Evolutionary conservation across 306 rosid genomes (phyloP).

Genomic region (Astragalus membranaceus): DNA sequence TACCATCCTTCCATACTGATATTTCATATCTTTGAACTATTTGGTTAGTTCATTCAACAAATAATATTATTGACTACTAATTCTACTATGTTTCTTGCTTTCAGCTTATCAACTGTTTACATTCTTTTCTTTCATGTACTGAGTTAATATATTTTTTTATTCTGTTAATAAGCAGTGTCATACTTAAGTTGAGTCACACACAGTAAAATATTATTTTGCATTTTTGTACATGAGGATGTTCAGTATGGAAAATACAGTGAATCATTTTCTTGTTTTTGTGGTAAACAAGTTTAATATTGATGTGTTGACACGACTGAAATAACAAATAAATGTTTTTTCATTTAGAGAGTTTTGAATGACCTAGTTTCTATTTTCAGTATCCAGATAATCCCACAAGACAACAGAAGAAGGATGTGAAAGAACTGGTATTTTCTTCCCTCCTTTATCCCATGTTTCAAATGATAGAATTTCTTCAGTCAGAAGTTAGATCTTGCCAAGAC

Average conservation of each 20-base stretch:
- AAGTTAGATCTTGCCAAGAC: not conserved
- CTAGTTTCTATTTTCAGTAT: slow-evolving; percentile 46
- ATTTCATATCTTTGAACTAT: not conserved
- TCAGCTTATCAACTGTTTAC: not conserved
- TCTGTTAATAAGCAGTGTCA: not conserved
- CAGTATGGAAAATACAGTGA: not conserved
- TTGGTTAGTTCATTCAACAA: not conserved
- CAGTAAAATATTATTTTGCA: not conserved
- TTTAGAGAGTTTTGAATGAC: not conserved
- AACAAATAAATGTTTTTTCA: too few species aligned
- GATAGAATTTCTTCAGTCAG: not conserved
- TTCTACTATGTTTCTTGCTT: too few species aligned
- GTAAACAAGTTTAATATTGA: not conserved
- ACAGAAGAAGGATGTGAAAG: slow-evolving; percentile 93
- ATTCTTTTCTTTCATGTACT: not conserved
- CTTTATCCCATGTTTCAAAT: not conserved
- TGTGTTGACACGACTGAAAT: too few species aligned
- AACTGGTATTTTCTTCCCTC: slow-evolving; percentile 50
- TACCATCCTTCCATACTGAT: not conserved
- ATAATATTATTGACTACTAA: too few species aligned
- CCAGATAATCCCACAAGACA: slow-evolving; percentile 96
- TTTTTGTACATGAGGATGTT: not conserved
- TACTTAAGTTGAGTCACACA: not conserved
- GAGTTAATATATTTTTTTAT: not conserved
- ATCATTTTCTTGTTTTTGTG: not conserved